Conservation (phyloP, 75 land plant genomes). For the Sequoiadendron giganteum region DNA sequence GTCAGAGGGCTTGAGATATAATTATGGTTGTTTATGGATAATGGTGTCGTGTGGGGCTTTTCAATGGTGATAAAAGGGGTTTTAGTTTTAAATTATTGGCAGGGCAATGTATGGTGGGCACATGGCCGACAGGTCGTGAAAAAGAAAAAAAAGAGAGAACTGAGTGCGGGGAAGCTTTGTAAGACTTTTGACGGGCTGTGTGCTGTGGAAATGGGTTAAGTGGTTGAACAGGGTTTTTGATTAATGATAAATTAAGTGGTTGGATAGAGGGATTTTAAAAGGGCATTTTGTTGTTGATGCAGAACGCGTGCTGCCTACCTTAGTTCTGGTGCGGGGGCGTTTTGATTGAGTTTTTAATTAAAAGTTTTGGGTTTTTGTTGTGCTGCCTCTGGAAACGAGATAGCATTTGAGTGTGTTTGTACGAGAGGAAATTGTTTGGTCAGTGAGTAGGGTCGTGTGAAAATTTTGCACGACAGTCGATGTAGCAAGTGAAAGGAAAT, state of each 20-base stretch:
- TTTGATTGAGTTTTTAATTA: background rate
- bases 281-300: background rate
- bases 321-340: background rate
- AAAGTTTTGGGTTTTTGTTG: background rate
- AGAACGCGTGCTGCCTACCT: background rate
- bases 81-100: background rate
- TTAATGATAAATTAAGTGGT: background rate
- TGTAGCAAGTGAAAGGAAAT: background rate
- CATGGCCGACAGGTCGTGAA: constrained; percentile 10
- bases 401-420: constrained; percentile 8
- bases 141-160: background rate
- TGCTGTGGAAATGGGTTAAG: background rate
- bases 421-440: constrained; percentile 1
- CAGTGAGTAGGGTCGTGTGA: constrained; percentile 4
- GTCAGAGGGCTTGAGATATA: background rate
- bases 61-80: background rate
- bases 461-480: constrained; percentile 8
- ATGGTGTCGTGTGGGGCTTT: constrained; percentile 8
- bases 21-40: background rate
- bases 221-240: background rate
- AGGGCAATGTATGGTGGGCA: background rate
- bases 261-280: background rate
- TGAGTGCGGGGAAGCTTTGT: background rate
- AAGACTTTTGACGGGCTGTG: background rate
- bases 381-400: constrained; percentile 5